Base-by-base conservation (phyloP, 2,329 filamentous ascomycete species). In the Cercospora sp. region DNA sequence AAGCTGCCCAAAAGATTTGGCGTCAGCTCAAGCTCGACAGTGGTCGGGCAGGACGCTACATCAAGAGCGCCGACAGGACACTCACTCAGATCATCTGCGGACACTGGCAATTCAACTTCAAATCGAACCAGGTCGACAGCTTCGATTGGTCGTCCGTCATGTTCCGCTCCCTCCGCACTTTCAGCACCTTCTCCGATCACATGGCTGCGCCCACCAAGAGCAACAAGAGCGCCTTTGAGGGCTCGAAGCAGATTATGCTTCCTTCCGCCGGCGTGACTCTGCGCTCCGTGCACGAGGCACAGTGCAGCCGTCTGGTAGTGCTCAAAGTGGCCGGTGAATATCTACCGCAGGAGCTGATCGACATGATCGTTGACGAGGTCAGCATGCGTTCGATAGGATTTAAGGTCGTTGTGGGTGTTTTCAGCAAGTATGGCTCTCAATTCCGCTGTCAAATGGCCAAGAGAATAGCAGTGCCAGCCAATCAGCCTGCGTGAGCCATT, bases 311-410 rank as follows among this genome's bases (percentile, higher is more conserved):
- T 9, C 6, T 63, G 18, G n/a, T 67, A 28, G 28, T 37, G 32
- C 9, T 6, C 9, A 62, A 57, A 32, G 37, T 63, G 13, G 60
- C 49, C 1, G 60, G 59, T 3, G 7, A 30, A 6, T 1, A 24
- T 2, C 59, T 66, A 6, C 65, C 65, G 1, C 53, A n/a, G 7
- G 65, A 66, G 37, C 30, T 67, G 16, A 51, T 63, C 8, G 51
- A 63, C 3, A 58, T 63, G 59, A 37, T 37, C 32, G 2, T 37
- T 34, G 32, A 34, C 30, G 6, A 10, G 30, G 30, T 32, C 30
- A 32, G 30, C 7, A 9, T 8, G 30, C 30, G 7, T 32, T 32
- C 30, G 30, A 10, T 32, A 32, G 30, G 30, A 32, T 32, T 32
- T 8, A 32, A 32, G 30, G 9, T 32, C 30, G 30, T 32, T 32